Conservation (phyloP, 2,329 filamentous ascomycete species). For the Aspergillus sp. region DNA sequence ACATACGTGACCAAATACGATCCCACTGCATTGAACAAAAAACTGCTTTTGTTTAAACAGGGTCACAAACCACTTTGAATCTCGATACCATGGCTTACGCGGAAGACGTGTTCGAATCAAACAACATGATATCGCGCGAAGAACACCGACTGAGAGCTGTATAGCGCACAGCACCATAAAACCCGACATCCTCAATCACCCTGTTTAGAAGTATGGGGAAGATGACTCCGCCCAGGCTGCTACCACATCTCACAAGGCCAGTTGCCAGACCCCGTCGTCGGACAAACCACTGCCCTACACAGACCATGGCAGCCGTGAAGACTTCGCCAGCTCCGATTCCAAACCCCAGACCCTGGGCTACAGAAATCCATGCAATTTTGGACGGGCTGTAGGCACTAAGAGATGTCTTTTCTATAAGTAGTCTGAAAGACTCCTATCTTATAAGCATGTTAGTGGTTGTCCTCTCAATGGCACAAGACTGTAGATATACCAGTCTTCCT, state of each 20-base stretch:
- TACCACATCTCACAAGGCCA: slow-evolving; percentile 8
- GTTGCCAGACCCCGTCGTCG: slow-evolving; percentile 8
- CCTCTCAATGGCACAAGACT: slow-evolving; percentile 1
- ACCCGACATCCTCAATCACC: slow-evolving; percentile 11
- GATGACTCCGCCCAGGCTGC: slow-evolving; percentile 16
- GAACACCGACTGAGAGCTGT: slow-evolving; percentile 18
- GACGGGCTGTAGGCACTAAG: slow-evolving; percentile 35
- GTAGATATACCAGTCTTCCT: too few relatives aligned
- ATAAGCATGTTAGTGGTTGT: neutral
- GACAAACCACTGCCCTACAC: slow-evolving; percentile 14
- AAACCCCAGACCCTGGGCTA: slow-evolving; percentile 20
- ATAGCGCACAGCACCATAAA: slow-evolving; percentile 16
- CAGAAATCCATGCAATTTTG: slow-evolving; percentile 43
- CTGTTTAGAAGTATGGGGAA: slow-evolving; percentile 18
- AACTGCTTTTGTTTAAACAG: slow-evolving; percentile 22
- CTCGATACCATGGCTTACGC: slow-evolving; percentile 21
- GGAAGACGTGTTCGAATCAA: slow-evolving; percentile 20
- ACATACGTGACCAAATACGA: slow-evolving; percentile 21
- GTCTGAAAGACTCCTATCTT: slow-evolving; percentile 41
- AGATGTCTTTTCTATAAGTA: slow-evolving; percentile 40
- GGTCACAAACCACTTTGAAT: slow-evolving; percentile 19
- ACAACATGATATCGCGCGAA: slow-evolving; percentile 11
- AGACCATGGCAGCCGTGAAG: slow-evolving; percentile 9
- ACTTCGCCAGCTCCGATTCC: slow-evolving; percentile 12
- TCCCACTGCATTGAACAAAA: slow-evolving; percentile 17